Conservation (phyloP, 768 basidiomycete species). For the Xanthoconium stramineum region DNA sequence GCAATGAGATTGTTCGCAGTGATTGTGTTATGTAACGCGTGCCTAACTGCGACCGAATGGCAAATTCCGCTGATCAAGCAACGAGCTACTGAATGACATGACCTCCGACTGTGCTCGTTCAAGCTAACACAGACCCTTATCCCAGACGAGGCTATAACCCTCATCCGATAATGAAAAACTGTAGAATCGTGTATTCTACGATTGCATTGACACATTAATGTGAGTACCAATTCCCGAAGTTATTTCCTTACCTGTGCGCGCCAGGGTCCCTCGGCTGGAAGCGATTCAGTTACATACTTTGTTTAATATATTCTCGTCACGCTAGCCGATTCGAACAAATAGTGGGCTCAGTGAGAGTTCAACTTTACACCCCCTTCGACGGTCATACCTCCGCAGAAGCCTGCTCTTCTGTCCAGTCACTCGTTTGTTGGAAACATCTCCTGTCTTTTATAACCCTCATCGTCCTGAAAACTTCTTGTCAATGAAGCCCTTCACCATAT, state of each 20-base stretch:
- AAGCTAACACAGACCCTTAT: neutral
- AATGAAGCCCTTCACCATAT: conserved; percentile 30
- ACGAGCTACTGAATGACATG: too few relatives aligned
- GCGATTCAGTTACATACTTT: neutral
- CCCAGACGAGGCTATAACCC: neutral
- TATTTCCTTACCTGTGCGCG: neutral
- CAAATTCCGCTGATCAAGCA: too few relatives aligned
- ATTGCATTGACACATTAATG: neutral
- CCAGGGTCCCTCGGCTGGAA: neutral
- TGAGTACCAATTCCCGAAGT: neutral
- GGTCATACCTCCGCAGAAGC: conserved; percentile 1
- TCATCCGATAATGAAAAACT: neutral
- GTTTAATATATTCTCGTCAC: conserved; percentile 7
- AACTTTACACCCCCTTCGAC: conserved; percentile 1
- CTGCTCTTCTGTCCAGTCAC: conserved; percentile 16
- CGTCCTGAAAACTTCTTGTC: neutral
- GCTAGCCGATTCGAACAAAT: conserved; percentile 24
- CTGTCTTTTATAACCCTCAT: neutral
- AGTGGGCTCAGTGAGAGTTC: neutral
- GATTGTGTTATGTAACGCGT: too few relatives aligned
- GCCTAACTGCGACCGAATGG: too few relatives aligned
- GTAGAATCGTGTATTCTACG: too few relatives aligned
- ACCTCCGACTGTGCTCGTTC: neutral
- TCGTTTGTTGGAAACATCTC: conserved; percentile 16
- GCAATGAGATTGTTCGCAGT: too few relatives aligned